Percentiles rank a stretch among this genome's conserved stretches.
Conservation (phyloP, 768 basidiomycete species). For the Tylopilus intermedius region DNA sequence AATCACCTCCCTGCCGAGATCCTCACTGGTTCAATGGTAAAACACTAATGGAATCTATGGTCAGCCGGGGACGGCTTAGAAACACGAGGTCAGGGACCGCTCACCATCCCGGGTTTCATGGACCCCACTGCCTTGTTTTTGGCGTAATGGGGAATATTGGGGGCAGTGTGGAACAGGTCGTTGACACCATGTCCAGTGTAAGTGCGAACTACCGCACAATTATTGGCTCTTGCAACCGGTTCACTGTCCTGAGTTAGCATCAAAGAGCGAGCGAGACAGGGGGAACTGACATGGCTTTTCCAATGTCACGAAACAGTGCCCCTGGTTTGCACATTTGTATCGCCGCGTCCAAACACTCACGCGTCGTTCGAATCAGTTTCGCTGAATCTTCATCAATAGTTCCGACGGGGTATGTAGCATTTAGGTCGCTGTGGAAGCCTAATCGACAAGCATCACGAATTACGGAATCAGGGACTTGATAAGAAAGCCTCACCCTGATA, state of each 20-base stretch:
- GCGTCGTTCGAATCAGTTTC: constrained; percentile 77
- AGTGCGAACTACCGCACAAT: constrained; percentile 85
- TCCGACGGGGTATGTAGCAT: constrained; percentile 90
- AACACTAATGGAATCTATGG: constrained; percentile 38
- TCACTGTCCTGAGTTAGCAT: constrained; percentile 48
- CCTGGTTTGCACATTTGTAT: constrained; percentile 95
- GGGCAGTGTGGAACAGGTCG: constrained; percentile 75
- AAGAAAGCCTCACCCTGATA: constrained; percentile 52
- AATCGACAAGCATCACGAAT: not conserved
- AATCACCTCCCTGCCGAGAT: constrained; percentile 1
- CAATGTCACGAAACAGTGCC: constrained; percentile 80
- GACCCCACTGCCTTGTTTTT: constrained; percentile 90
- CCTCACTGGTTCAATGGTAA: constrained; percentile 76
- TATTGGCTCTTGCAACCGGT: constrained; percentile 74
- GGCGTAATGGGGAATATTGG: constrained; percentile 92
- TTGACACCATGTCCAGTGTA: constrained; percentile 93
- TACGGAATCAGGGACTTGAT: not conserved
- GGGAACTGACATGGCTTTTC: constrained; percentile 69
- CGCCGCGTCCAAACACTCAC: constrained; percentile 80
- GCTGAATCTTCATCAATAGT: constrained; percentile 77
- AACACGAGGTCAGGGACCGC: constrained; percentile 21
- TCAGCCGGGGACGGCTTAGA: constrained; percentile 4
- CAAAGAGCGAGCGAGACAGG: constrained; percentile 9
- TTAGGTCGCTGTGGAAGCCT: constrained; percentile 92
- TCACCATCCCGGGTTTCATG: constrained; percentile 91